Evolutionary conservation across 2,329 filamentous ascomycete genomes (phyloP).

Genomic region (Fusarium sp.): DNA sequence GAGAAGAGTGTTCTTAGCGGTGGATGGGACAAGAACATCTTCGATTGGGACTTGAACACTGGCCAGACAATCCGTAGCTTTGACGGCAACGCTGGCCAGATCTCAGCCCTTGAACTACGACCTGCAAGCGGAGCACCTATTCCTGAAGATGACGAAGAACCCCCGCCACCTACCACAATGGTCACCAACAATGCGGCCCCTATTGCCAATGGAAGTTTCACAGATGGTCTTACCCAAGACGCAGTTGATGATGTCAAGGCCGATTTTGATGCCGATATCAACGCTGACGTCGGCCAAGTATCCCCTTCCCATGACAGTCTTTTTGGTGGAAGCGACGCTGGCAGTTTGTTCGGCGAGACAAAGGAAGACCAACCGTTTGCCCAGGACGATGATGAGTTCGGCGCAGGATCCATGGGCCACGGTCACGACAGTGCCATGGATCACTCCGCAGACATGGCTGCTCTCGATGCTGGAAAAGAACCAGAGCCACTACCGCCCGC

Average conservation of each 20-base stretch:
- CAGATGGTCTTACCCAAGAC: constrained; percentile 44
- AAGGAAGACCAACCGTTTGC: constrained; percentile 73
- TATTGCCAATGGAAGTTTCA: constrained; percentile 63
- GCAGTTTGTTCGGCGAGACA: constrained; percentile 89
- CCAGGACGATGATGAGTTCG: constrained; percentile 88
- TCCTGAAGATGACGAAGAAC: constrained; percentile 77
- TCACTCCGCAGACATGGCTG: constrained; percentile 59
- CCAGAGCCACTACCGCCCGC: constrained; percentile 45
- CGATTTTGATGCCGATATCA: constrained; percentile 44
- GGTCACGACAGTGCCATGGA: constrained; percentile 59
- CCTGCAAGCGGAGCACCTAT: constrained; percentile 82
- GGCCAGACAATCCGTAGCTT: constrained; percentile 83
- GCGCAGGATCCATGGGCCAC: constrained; percentile 71
- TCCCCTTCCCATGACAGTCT: constrained; percentile 82
- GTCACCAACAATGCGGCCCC: constrained; percentile 79
- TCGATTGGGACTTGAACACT: constrained; percentile 95
- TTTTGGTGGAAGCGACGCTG: constrained; percentile 83
- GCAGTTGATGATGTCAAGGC: constrained; percentile 35
- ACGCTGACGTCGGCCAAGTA: constrained; percentile 65
- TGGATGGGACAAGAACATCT: constrained; percentile 94
- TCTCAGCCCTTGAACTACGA: constrained; percentile 87
- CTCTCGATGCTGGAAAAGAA: constrained; percentile 48
- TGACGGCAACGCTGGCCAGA: constrained; percentile 82
- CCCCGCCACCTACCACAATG: constrained; percentile 74
- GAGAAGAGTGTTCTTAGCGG: constrained; percentile 91